A percentile compares a stretch with the other conserved stretches of the same genome.
Conservation (phyloP, 257 asterid species). For the Cinchona pubescens region DNA sequence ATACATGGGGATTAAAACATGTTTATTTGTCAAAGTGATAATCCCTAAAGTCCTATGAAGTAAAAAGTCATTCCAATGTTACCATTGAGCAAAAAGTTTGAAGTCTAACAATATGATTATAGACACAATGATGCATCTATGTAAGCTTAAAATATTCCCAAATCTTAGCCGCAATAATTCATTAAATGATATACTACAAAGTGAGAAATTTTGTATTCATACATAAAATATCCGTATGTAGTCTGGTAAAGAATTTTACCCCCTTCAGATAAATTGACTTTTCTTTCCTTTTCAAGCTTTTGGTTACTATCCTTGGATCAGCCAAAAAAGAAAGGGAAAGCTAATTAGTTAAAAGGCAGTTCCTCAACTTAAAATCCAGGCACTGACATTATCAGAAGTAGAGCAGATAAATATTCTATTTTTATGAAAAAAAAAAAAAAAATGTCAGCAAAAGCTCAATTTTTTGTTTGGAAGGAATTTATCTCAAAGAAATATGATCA, state of each 20-base stretch:
- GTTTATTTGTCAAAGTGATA: not conserved
- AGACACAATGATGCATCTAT: not conserved
- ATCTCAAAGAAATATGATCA: slow-evolving; percentile 15
- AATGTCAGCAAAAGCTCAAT: not conserved
- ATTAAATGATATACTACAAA: too few species aligned
- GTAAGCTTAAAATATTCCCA: not conserved
- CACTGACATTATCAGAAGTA: not conserved
- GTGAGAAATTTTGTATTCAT: too few species aligned
- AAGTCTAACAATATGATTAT: not conserved
- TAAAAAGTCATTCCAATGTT: not conserved
- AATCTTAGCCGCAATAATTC: not conserved
- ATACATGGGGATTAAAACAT: not conserved
- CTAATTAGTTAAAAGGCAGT: too few species aligned
- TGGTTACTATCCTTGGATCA: too few species aligned
- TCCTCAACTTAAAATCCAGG: not conserved
- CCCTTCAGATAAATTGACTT: not conserved
- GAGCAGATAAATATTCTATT: too few species aligned
- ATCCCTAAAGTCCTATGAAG: not conserved
- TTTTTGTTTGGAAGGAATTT: not conserved
- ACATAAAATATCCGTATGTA: not conserved
- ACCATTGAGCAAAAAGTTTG: not conserved
- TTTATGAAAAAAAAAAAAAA: too few species aligned
- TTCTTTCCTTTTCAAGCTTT: not conserved
- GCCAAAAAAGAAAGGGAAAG: too few species aligned
- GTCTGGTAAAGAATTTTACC: not conserved